A percentile compares a stretch with the other conserved stretches of the same genome.
phyloP scores from a whole-genome alignment of 257 asterid genomes.

The Solanum acaule region DNA sequence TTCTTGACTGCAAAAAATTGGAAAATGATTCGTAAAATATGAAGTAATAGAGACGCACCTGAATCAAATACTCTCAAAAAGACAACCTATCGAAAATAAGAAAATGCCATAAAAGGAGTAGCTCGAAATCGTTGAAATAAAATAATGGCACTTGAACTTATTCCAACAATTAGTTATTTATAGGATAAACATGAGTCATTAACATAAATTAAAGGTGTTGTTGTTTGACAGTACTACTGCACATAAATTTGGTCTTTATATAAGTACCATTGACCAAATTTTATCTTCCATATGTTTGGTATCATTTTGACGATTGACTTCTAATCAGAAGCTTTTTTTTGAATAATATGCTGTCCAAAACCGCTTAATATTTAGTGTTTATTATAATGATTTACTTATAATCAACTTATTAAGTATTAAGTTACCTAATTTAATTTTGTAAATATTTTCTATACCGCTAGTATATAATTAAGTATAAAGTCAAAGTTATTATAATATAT shows the following conservation, averaged over 20 bases:
- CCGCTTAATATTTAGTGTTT: neutral
- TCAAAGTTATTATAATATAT: neutral
- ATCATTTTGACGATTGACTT: neutral
- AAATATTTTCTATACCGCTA: neutral
- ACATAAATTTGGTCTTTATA: neutral
- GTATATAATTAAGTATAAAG: neutral
- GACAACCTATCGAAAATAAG: neutral
- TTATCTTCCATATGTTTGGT: neutral
- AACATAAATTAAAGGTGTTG: neutral
- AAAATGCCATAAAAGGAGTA: neutral
- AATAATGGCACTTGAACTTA: neutral
- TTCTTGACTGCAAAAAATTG: neutral
- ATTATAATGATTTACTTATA: neutral
- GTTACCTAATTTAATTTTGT: neutral
- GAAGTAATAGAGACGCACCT: neutral
- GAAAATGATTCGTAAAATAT: neutral
- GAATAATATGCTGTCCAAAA: neutral
- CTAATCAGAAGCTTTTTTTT: neutral
- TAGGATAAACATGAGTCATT: neutral
- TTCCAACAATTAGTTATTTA: neutral
- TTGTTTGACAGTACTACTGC: neutral
- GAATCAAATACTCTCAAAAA: neutral
- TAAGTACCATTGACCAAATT: neutral
- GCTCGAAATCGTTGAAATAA: neutral
- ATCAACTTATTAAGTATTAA: neutral